Evolutionary conservation across 2,329 filamentous ascomycete species (phyloP), one percentile per base, ranked within the genome.

Genomic region (Paraphoma sp.): DNA sequence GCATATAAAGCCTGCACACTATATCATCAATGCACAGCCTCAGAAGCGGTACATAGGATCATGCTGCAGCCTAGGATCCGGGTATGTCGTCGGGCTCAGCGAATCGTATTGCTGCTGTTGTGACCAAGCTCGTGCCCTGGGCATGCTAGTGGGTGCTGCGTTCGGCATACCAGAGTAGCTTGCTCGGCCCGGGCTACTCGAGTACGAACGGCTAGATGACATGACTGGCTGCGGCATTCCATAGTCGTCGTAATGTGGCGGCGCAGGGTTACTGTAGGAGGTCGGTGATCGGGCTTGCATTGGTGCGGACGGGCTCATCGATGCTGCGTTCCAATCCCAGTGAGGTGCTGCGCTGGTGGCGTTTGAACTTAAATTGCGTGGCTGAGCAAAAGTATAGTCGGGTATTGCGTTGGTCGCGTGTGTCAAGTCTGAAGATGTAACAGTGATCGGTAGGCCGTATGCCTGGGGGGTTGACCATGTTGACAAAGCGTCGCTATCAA

Each of bases 401-500:
- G 45, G 36, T 41, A 60, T 48, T 12, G 48, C 18, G n/a, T 29
- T 50, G 29, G 53, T 51, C 42, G 62, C n/a, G 31, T 62, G 56
- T 30, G 57, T n/a, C 31, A 53, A 53, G 33, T 49, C 52, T 18
- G 58, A 29, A 14, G 57, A 53, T 12, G 58, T 48, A 18, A 57
- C 45, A 3, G 60, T 41, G 16, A 62, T 56, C 29, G 56, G 49
- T 28, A 56, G 49, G 31, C 48, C 47, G 54, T 69, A 72, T 16
- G 57, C 59, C 38, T 66, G 61, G 48, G 59, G 57, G 23, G 68
- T 59, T n/a, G 70, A 57, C 69, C 69, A 73, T 40, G 56, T 55
- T 28, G 63, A 56, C 44, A 63, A 64, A 29, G 58, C 45, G 28
- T 66, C 60, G 43, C 60, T 59, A 30, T 69, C 63, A 16, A 63